Evolutionary conservation across 1,284 basidiomycete species (phyloP).

Genomic region (Sporisorium reilianum): DNA sequence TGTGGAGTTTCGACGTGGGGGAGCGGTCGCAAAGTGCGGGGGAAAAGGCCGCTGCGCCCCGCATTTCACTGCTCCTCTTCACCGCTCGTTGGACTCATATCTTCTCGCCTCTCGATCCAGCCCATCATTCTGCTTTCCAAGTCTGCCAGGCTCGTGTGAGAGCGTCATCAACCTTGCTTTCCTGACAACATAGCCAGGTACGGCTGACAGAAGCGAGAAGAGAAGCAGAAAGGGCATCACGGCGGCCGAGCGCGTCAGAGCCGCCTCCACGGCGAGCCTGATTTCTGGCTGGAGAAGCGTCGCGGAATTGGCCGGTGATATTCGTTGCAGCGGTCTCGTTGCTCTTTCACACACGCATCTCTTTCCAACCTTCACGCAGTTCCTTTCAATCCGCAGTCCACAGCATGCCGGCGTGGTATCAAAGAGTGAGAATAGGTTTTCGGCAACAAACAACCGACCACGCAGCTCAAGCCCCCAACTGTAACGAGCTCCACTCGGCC

Average conservation of each 20-base stretch:
- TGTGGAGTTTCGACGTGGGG: slow-evolving; percentile 3
- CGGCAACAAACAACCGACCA: neutral
- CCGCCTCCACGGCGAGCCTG: slow-evolving; percentile 29
- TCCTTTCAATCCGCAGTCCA: too few species aligned
- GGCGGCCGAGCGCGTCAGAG: slow-evolving; percentile 26
- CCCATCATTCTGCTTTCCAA: too few species aligned
- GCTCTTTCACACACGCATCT: neutral
- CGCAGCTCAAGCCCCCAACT: slow-evolving; percentile 47
- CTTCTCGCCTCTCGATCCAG: too few species aligned
- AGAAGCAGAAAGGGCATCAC: too few species aligned
- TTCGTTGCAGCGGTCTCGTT: neutral
- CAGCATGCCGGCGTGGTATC: neutral
- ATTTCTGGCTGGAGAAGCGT: neutral
- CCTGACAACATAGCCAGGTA: too few species aligned
- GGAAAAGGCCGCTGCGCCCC: too few species aligned
- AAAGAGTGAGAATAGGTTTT: neutral
- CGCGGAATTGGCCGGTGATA: slow-evolving; percentile 1
- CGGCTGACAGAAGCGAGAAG: too few species aligned
- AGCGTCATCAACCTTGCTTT: too few species aligned
- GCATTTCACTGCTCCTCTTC: too few species aligned
- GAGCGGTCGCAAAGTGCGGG: too few species aligned
- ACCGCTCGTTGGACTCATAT: slow-evolving; percentile 1
- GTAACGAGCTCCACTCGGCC: slow-evolving; percentile 54
- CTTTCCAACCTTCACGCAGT: too few species aligned
- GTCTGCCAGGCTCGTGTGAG: too few species aligned